Evolutionary conservation across 306 rosid species (phyloP).

Genomic region (Acacia acuminata): DNA sequence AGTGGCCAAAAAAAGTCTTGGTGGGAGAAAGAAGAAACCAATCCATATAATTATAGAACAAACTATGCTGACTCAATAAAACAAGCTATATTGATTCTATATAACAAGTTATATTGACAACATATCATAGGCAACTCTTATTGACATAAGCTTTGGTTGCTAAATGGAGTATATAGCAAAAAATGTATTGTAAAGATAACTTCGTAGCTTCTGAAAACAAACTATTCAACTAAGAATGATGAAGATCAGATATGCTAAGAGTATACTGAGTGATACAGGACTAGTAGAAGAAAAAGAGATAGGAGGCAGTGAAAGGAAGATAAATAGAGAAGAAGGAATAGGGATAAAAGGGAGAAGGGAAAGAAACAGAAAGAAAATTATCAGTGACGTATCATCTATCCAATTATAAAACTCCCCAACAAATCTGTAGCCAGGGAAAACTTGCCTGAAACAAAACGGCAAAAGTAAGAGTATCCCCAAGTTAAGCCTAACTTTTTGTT

Average conservation of each 20-base stretch:
- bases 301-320: no score
- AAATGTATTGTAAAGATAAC: background rate
- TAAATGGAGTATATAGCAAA: background rate
- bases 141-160: background rate
- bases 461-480: no score
- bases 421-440: no score
- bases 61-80: background rate
- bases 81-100: constrained; percentile 13
- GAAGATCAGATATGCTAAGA: background rate
- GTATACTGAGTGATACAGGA: background rate
- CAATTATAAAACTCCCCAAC: no score
- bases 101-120: constrained; percentile 17
- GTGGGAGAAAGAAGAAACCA: constrained; percentile 20
- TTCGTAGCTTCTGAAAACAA: background rate
- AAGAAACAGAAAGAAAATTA: no score
- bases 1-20: background rate
- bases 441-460: no score
- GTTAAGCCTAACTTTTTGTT: no score
- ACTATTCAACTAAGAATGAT: background rate
- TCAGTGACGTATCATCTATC: no score
- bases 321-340: no score
- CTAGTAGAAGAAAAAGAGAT: background rate
- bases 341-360: no score
- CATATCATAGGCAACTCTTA: background rate
- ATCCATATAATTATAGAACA: background rate